Percentiles rank a stretch among this genome's conserved stretches.
Conservation (phyloP, 306 rosid genomes). For the Rosa chinensis region DNA sequence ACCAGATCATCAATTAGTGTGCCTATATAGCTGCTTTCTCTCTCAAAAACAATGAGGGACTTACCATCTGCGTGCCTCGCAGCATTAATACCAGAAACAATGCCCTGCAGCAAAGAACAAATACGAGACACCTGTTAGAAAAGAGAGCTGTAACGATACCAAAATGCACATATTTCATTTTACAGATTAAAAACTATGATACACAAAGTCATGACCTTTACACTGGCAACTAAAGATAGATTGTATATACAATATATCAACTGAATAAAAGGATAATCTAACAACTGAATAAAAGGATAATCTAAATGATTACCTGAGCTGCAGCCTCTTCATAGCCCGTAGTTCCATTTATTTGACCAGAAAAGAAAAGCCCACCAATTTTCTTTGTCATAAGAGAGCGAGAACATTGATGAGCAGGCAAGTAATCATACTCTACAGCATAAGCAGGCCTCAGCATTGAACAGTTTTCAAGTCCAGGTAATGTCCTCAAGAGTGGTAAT, state of each 20-base stretch:
- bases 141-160: constrained; percentile 19
- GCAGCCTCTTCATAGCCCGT: constrained; percentile 99
- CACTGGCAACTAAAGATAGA: not conserved
- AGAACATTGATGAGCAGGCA: constrained; percentile 89
- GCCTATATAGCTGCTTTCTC: constrained; percentile 91
- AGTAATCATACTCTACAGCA: constrained; percentile 95
- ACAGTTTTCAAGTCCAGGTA: constrained; percentile 97
- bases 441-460: constrained; percentile 98
- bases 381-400: constrained; percentile 96
- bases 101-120: constrained; percentile 53
- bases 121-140: constrained; percentile 13
- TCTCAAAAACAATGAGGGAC: constrained; percentile 83
- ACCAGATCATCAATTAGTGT: constrained; percentile 81
- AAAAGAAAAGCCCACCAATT: constrained; percentile 88
- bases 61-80: constrained; percentile 87
- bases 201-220: not conserved
- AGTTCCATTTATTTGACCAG: constrained; percentile 98
- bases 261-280: too few relatives aligned
- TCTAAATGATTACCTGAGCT: constrained; percentile 63
- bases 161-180: constrained; percentile 8
- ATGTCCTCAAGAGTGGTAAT: constrained; percentile 87
- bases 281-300: constrained; percentile 16
- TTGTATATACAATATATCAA: not conserved
- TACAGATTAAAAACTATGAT: not conserved
- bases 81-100: constrained; percentile 88